Conservation (phyloP, 805 yeast species). For the Teunomyces pallodes region DNA sequence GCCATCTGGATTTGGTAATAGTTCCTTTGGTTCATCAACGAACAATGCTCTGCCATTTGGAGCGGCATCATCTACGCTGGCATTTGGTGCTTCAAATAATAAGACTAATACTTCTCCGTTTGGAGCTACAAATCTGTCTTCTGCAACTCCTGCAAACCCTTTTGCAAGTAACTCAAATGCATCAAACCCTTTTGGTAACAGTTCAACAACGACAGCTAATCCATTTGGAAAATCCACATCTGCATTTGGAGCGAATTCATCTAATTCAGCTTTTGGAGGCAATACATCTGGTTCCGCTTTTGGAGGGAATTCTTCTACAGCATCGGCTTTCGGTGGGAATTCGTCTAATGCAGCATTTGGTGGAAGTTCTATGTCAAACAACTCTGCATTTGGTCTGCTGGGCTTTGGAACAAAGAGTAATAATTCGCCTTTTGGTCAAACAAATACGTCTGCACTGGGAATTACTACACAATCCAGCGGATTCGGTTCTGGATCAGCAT, state of each 20-base stretch:
- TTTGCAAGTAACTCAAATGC: neutral
- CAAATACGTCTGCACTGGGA: neutral
- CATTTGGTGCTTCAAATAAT: conserved; percentile 3
- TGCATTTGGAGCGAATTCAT: neutral
- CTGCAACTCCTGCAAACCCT: conserved; percentile 6
- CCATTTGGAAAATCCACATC: conserved; percentile 4
- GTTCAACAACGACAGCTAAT: conserved; percentile 4
- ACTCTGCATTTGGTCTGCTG: neutral
- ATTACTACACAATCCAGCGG: neutral
- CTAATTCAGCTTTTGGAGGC: neutral
- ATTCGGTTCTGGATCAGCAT: neutral
- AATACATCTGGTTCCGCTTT: conserved; percentile 3
- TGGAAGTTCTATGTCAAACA: neutral
- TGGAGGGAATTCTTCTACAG: neutral
- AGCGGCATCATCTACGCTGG: neutral
- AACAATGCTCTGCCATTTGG: conserved; percentile 15
- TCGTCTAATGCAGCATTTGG: neutral
- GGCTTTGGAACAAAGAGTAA: neutral
- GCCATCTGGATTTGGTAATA: conserved; percentile 6
- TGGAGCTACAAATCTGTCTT: neutral
- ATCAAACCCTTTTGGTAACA: conserved; percentile 8
- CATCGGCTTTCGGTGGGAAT: conserved; percentile 3
- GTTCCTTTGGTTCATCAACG: conserved; percentile 8
- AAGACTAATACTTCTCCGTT: conserved; percentile 2
- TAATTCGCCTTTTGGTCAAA: neutral